Percentiles rank a stretch among this genome's conserved stretches.
Conservation (phyloP, 768 basidiomycete genomes). For the Lyophyllum decastes region DNA sequence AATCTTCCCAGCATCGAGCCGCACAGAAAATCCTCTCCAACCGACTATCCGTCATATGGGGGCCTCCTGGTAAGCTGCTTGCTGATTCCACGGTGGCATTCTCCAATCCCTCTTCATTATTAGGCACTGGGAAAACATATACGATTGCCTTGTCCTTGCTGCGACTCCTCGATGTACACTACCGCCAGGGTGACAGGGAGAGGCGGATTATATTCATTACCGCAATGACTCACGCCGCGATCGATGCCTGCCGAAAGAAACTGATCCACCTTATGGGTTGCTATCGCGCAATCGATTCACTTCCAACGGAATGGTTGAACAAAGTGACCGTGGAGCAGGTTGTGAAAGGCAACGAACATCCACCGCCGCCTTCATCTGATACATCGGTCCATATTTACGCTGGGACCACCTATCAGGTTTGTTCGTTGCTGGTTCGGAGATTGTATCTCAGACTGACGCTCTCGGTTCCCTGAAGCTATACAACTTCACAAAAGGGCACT, state of each 20-base stretch:
- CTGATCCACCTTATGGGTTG: conserved; percentile 35
- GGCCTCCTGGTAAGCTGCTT: conserved; percentile 42
- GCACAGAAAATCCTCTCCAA: conserved; percentile 43
- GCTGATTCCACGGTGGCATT: not conserved
- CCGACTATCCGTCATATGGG: conserved; percentile 50
- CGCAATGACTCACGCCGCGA: conserved; percentile 55
- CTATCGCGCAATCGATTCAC: conserved; percentile 35
- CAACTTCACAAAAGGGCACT: conserved; percentile 43
- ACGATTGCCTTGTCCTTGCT: conserved; percentile 49
- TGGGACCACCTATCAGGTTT: conserved; percentile 50
- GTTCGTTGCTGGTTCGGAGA: not conserved
- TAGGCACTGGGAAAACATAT: conserved; percentile 56
- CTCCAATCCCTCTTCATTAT: not conserved
- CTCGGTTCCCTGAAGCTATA: conserved; percentile 35
- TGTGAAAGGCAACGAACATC: conserved; percentile 39
- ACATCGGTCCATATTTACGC: conserved; percentile 39
- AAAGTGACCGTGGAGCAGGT: conserved; percentile 44
- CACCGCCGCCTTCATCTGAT: conserved; percentile 29
- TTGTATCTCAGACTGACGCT: not conserved
- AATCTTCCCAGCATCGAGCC: conserved; percentile 48
- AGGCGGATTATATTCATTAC: conserved; percentile 47
- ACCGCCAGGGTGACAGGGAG: conserved; percentile 27
- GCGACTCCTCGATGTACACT: conserved; percentile 44
- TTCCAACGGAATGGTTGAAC: conserved; percentile 44
- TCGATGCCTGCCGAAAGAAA: conserved; percentile 48